A percentile compares a stretch with the other conserved stretches of the same genome.
These are phyloP conservation scores for Hypsizygus marmoreus DNA, from an alignment of 768 basidiomycete genomes.

Conservation along the genomic window DNA sequence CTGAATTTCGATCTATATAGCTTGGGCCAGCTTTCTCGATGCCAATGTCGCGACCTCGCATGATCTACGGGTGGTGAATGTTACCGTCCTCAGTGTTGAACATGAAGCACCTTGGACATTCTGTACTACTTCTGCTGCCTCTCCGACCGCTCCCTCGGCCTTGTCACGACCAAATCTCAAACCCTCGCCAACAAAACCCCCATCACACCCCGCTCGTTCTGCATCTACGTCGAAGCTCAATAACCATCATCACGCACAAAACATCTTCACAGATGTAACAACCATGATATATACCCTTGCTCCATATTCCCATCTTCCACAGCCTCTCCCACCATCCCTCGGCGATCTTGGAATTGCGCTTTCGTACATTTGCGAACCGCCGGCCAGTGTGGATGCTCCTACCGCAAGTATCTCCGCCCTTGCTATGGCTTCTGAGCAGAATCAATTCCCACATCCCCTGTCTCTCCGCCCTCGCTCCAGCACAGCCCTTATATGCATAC, in stretches of 20 bases:
- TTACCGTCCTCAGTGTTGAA: conserved; percentile 63
- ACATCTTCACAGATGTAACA: conserved; percentile 46
- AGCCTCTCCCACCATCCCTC: conserved; percentile 35
- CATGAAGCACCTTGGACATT: conserved; percentile 62
- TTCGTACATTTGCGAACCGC: conserved; percentile 35
- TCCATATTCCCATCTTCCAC: conserved; percentile 42
- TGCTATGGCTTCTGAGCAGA: conserved; percentile 2
- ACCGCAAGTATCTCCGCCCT: conserved; percentile 16
- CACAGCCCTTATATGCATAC: conserved; percentile 59
- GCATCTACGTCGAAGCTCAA: conserved; percentile 24
- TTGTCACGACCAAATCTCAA: conserved; percentile 24
- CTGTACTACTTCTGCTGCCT: too few species aligned
- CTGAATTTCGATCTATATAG: conserved; percentile 37
- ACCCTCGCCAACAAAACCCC: conserved; percentile 14
- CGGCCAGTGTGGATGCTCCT: too few species aligned
- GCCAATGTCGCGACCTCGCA: conserved; percentile 35
- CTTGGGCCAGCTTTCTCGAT: conserved; percentile 62
- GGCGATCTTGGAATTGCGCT: conserved; percentile 36
- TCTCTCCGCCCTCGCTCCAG: conserved; percentile 58
- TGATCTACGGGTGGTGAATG: conserved; percentile 55
- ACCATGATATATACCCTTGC: conserved; percentile 53
- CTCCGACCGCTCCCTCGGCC: too few species aligned
- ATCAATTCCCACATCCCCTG: conserved; percentile 31
- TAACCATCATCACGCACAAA: conserved; percentile 18
- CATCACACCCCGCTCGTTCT: conserved; percentile 27